Conservation (phyloP, 2,329 filamentous ascomycete genomes). For the Nectriaceae sp. region DNA sequence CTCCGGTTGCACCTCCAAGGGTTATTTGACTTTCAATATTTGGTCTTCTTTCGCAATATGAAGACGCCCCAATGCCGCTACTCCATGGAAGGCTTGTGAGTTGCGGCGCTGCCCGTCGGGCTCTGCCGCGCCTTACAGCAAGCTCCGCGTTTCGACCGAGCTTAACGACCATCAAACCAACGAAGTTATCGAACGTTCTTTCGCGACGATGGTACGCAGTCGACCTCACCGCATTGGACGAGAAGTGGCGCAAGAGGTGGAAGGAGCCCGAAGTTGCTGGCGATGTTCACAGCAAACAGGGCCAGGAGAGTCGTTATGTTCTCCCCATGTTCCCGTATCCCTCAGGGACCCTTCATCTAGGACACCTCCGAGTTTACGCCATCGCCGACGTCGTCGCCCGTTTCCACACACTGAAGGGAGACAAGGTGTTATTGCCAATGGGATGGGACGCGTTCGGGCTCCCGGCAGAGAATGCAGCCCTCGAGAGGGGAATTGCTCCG, state of each 20-base stretch:
- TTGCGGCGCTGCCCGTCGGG: slow-evolving; percentile 22
- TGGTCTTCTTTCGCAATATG: slow-evolving; percentile 24
- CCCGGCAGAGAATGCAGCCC: slow-evolving; percentile 88
- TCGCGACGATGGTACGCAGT: slow-evolving; percentile 42
- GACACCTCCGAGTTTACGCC: slow-evolving; percentile 85
- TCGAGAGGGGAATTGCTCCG: slow-evolving; percentile 78
- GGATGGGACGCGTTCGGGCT: slow-evolving; percentile 93
- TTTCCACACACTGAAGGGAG: slow-evolving; percentile 73
- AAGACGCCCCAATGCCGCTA: slow-evolving; percentile 28
- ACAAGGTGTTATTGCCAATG: slow-evolving; percentile 82
- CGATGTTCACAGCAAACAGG: slow-evolving; percentile 11
- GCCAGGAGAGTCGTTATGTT: slow-evolving; percentile 61
- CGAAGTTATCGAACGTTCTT: slow-evolving; percentile 8
- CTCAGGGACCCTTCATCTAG: slow-evolving; percentile 82
- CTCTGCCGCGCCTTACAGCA: slow-evolving; percentile 10
- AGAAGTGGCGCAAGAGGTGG: slow-evolving; percentile 57
- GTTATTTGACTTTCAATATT: slow-evolving; percentile 1
- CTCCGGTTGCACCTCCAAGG: slow-evolving; percentile 3
- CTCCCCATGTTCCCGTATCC: slow-evolving; percentile 94
- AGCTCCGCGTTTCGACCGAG: slow-evolving; percentile 15
- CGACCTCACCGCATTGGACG: slow-evolving; percentile 47
- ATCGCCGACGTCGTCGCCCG: slow-evolving; percentile 85
- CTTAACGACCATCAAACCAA: slow-evolving; percentile 12
- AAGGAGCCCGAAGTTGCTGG: slow-evolving; percentile 11
- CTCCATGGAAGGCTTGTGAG: slow-evolving; percentile 31